phyloP scores from a whole-genome alignment of 2,329 filamentous ascomycete genomes.

The Aspergillus fumigatiaffinis region DNA sequence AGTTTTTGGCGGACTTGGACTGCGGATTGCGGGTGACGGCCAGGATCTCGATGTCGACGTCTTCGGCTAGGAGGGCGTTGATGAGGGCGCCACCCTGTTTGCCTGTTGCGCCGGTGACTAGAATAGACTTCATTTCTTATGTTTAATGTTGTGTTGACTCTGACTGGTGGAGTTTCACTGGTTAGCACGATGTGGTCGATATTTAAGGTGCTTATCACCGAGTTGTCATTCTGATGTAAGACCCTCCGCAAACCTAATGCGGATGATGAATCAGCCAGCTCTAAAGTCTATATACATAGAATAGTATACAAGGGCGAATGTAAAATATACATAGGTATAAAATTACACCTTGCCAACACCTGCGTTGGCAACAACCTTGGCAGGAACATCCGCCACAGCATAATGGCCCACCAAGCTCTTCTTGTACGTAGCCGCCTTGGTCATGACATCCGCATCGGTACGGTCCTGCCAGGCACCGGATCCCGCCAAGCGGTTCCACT shows the following conservation, averaged over 20 bases:
- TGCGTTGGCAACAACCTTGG: slow-evolving; percentile 11
- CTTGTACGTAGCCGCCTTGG: slow-evolving; percentile 3
- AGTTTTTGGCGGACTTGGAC: slow-evolving; percentile 45
- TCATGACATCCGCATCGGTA: slow-evolving; percentile 5
- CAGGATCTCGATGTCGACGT: slow-evolving; percentile 12
- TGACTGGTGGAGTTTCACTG: too few relatives aligned
- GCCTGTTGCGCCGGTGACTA: slow-evolving; percentile 12
- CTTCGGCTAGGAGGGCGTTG: slow-evolving; percentile 4
- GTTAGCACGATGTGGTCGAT: too few relatives aligned
- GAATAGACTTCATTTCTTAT: slow-evolving; percentile 3
- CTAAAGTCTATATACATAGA: too few relatives aligned
- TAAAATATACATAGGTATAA: neutral
- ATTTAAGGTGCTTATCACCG: neutral
- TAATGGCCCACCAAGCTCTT: slow-evolving; percentile 3
- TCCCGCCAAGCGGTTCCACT: slow-evolving; percentile 7
- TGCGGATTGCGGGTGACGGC: slow-evolving; percentile 10
- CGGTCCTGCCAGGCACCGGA: slow-evolving; percentile 7
- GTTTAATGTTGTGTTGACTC: too few relatives aligned
- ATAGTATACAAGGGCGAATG: too few relatives aligned
- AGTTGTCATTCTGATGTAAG: neutral
- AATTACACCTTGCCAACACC: slow-evolving; percentile 13
- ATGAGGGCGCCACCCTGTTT: slow-evolving; percentile 12
- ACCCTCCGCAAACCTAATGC: neutral
- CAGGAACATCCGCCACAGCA: slow-evolving; percentile 10
- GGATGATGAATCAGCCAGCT: neutral